Base-by-base conservation (phyloP, 2,329 filamentous ascomycete genomes). In the Bertia moriformis region DNA sequence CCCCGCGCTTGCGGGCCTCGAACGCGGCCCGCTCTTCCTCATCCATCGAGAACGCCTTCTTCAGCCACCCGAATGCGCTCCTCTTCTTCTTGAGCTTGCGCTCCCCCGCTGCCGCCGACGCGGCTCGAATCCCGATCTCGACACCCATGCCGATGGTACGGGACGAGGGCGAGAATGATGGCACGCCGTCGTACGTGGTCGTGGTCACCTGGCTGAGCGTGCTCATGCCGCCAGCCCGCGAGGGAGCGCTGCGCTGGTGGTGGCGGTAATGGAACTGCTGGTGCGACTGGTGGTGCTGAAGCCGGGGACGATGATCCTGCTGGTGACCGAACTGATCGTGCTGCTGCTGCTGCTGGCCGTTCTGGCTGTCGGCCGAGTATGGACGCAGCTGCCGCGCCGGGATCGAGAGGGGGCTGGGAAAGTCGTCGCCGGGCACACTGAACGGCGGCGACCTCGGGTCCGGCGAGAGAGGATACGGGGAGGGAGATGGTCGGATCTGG, bases 21-120 rank as follows among this genome's bases (percentile, higher is more conserved):
- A 75, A 80, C 7, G 67, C 66, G 5, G 65, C 62, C 39, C 66
- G 67, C 52, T 80, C 75, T 37, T 78, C 72, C 17, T 80, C 75
- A 43, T 77, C 73, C 18, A 80, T 56, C 22, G 69, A 71, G 39
- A 80, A 80, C 1, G 74, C 74, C 57, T 80, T 79, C 55, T 78
- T 79, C 41, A 80, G 54, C 75, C 75, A 80, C 2, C 74, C 75
- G 49, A 80, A 78, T 1, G 73, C 72, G 47, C 75, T 78, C 45
- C 72, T 67, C 61, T 79, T 79, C 61, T 78, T 80, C 54, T 78
- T 78, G 4, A 78, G 50, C 27, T 65, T 58, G 37, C 37, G 22
- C 22, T 27, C 22, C 7, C 22, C 22, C 7, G 7, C 22, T 27
- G 22, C 22, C n/a, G 22, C 22, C 22, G 22, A 27, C 22, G 22